Evolutionary conservation across 768 basidiomycete species (phyloP).

Genomic region (Collybiopsis luxurians): DNA sequence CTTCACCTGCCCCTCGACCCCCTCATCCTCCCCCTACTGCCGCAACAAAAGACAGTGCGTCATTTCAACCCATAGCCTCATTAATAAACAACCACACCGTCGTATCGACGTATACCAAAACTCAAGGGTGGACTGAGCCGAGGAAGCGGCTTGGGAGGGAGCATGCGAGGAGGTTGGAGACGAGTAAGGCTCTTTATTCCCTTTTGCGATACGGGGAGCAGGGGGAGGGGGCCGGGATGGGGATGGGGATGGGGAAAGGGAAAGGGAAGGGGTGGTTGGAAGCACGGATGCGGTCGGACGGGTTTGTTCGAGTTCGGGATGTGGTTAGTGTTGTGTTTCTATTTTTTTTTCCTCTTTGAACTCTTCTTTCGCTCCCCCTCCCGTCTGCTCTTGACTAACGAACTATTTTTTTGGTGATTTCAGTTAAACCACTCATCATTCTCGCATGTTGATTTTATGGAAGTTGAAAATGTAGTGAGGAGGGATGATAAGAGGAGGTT

Average conservation of each 20-base stretch:
- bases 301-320: conserved; percentile 61
- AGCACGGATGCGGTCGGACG: conserved; percentile 59
- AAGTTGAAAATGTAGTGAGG: conserved; percentile 47
- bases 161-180: neutral
- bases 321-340: conserved; percentile 42
- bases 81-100: too few species aligned
- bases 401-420: neutral
- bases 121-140: too few species aligned
- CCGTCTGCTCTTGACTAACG: neutral
- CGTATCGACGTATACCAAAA: too few species aligned
- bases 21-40: too few species aligned
- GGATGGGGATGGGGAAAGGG: too few species aligned
- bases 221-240: too few species aligned
- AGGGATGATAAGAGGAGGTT: conserved; percentile 50
- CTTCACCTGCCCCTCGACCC: too few species aligned
- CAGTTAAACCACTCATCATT: conserved; percentile 60
- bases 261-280: conserved; percentile 23
- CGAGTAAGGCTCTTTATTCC: conserved; percentile 65
- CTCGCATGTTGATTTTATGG: conserved; percentile 41
- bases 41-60: too few species aligned
- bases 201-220: too few species aligned
- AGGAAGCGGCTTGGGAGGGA: too few species aligned
- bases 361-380: too few species aligned
- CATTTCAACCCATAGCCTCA: too few species aligned
- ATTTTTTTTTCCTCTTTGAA: neutral